A percentile compares a stretch with the other conserved stretches of the same genome.
phyloP scores from a whole-genome alignment of 2,329 filamentous ascomycete genomes.

The Alternaria atra region DNA sequence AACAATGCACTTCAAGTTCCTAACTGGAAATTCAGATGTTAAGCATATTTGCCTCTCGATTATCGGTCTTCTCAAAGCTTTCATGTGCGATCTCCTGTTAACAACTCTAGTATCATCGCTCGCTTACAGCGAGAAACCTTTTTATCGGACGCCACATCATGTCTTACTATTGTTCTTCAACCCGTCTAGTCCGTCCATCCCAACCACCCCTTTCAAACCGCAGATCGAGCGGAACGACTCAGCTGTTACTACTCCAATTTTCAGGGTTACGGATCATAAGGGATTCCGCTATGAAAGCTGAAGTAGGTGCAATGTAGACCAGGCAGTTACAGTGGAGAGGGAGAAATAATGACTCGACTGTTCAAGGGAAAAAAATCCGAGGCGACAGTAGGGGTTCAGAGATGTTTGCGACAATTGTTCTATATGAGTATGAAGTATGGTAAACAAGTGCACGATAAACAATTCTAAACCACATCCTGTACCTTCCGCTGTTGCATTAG shows the following conservation, averaged over 20 bases:
- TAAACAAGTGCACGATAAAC: no score
- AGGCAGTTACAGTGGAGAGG: background rate
- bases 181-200: background rate
- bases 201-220: no score
- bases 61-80: background rate
- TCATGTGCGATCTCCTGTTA: background rate
- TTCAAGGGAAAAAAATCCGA: background rate
- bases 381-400: background rate
- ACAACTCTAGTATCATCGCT: background rate
- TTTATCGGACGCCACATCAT: background rate
- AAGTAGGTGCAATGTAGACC: background rate
- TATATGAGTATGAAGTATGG: background rate
- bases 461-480: no score
- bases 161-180: slow-evolving; percentile 13
- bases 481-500: no score
- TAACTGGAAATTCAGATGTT: background rate
- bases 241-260: background rate
- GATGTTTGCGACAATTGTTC: background rate
- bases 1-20: background rate
- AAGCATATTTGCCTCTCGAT: background rate
- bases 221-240: background rate
- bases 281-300: background rate
- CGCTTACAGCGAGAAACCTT: background rate
- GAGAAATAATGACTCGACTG: background rate
- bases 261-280: background rate